Conservation (phyloP, 345 rosid genomes). For the Gossypium rotundifolium region DNA sequence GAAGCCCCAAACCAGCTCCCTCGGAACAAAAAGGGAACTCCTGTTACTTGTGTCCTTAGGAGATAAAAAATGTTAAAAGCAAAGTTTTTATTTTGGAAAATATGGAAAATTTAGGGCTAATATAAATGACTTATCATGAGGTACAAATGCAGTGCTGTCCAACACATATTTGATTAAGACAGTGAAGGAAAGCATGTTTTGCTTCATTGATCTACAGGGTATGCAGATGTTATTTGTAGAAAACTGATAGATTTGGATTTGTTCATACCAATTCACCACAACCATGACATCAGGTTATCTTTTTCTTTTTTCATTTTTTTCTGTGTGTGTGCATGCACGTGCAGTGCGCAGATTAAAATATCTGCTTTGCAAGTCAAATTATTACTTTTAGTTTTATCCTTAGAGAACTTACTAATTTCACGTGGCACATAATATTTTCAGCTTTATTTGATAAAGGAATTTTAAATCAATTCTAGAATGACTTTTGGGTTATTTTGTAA, state of each 20-base stretch:
- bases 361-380: neutral
- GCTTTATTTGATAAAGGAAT: slow-evolving; percentile 1
- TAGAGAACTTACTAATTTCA: neutral
- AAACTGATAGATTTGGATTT: slow-evolving; percentile 3
- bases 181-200: neutral
- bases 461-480: slow-evolving; percentile 1
- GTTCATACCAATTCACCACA: neutral
- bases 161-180: neutral
- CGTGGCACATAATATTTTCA: neutral
- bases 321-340: neutral
- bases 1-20: neutral
- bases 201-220: slow-evolving; percentile 6
- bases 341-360: neutral
- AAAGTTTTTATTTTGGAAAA: neutral
- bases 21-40: neutral
- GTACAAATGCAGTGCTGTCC: neutral
- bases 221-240: neutral
- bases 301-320: neutral
- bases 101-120: neutral
- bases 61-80: neutral
- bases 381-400: neutral
- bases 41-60: neutral
- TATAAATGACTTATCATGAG: neutral
- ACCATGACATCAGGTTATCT: neutral
- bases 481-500: slow-evolving; percentile 5